Conservation (phyloP, 305 asterid species). For the Solanum hybrid region DNA sequence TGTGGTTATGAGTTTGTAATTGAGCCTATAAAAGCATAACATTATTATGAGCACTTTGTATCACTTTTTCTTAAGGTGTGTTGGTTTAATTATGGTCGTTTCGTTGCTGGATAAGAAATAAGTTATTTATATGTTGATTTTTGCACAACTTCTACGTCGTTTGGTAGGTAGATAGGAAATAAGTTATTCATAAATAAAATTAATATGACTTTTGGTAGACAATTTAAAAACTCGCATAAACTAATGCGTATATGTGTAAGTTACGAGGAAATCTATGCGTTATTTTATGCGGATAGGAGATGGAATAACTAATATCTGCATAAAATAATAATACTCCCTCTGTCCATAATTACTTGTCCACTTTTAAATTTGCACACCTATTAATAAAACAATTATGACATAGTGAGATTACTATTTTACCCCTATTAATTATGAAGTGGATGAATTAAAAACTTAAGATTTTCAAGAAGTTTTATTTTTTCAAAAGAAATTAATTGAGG, state of each 20-base stretch:
- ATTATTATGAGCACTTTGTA: not conserved
- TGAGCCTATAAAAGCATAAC: not conserved
- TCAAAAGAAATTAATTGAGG: too few species aligned
- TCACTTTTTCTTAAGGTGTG: not conserved
- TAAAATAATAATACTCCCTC: too few species aligned
- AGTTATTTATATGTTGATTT: not conserved
- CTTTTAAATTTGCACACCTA: too few species aligned
- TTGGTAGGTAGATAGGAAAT: too few species aligned
- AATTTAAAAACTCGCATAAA: not conserved
- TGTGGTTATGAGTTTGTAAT: not conserved
- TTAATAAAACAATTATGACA: too few species aligned
- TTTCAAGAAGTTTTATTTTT: too few species aligned
- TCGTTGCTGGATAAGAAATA: not conserved
- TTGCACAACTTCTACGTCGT: rapidly evolving
- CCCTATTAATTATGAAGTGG: too few species aligned
- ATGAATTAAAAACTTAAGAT: too few species aligned
- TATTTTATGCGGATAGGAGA: not conserved
- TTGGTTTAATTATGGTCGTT: not conserved
- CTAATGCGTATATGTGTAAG: not conserved
- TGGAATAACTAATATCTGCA: not conserved
- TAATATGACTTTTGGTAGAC: not conserved
- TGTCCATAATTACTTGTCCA: too few species aligned
- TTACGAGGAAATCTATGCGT: not conserved
- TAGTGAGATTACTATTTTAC: too few species aligned
- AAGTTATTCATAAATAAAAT: not conserved